Evolutionary conservation across 2,329 filamentous ascomycete genomes (phyloP).

Genomic region (Mycosphaerella sp.): DNA sequence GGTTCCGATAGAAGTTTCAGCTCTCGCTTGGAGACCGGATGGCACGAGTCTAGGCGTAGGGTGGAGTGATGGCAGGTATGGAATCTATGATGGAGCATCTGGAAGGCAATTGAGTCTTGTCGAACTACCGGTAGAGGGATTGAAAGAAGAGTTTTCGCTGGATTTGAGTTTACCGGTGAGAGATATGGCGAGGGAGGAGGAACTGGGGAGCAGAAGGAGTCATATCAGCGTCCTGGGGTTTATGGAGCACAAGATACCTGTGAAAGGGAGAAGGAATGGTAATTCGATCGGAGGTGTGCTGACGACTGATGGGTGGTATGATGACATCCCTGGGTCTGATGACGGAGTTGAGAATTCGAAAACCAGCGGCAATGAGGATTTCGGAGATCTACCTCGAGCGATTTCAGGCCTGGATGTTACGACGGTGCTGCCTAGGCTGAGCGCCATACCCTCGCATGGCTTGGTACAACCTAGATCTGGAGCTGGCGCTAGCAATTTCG

Average conservation of each 20-base stretch:
- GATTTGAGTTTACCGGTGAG: conserved; percentile 6
- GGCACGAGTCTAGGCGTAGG: conserved; percentile 60
- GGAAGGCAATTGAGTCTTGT: conserved; percentile 20
- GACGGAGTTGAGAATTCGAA: conserved; percentile 37
- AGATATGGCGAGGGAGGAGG: conserved; percentile 2
- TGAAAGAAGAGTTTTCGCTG: conserved; percentile 10
- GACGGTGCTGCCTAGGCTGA: conserved; percentile 64
- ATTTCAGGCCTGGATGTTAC: conserved; percentile 71
- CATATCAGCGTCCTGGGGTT: conserved; percentile 22
- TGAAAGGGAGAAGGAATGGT: conserved; percentile 24
- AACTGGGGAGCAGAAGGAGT: conserved; percentile 1
- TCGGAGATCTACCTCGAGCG: conserved; percentile 55
- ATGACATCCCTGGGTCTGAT: conserved; percentile 8
- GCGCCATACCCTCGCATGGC: conserved; percentile 46
- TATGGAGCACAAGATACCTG: conserved; percentile 22
- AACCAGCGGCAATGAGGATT: conserved; percentile 2
- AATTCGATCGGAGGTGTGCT: not conserved
- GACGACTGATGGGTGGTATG: conserved; percentile 26
- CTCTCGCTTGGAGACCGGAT: conserved; percentile 44
- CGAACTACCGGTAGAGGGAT: conserved; percentile 2
- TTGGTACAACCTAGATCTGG: conserved; percentile 21
- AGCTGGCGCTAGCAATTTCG: conserved; percentile 26
- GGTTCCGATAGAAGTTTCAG: conserved; percentile 29
- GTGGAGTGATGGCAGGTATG: conserved; percentile 66
- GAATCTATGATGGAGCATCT: conserved; percentile 36